Evolutionary conservation across 805 yeast genomes (phyloP).

Genomic region (Kuraishia piskuri): DNA sequence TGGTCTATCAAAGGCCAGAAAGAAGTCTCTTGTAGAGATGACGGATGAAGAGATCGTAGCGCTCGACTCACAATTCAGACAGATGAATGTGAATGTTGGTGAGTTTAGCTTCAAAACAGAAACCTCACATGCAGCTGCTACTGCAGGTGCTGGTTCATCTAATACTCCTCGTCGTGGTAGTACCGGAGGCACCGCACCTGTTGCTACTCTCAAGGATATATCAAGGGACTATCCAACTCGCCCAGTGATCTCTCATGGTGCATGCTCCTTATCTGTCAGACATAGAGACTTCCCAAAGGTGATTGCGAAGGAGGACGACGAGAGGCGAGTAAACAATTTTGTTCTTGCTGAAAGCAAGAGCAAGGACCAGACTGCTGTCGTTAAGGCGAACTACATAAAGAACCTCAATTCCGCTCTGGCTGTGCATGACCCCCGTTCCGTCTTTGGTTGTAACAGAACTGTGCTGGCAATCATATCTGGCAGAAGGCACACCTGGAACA

Average conservation of each 20-base stretch:
- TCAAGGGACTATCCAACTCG: constrained; percentile 24
- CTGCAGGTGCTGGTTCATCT: constrained; percentile 7
- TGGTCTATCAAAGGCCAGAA: constrained; percentile 6
- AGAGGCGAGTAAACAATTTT: background rate
- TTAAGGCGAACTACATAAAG: background rate
- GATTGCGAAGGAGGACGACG: background rate
- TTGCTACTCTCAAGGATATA: constrained; percentile 17
- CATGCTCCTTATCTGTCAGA: constrained; percentile 32
- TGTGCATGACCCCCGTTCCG: background rate
- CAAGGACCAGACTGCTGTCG: background rate
- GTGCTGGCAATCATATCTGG: constrained; percentile 55
- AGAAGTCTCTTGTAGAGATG: constrained; percentile 43
- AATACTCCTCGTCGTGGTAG: constrained; percentile 9
- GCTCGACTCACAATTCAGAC: constrained; percentile 41
- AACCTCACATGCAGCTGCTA: constrained; percentile 10
- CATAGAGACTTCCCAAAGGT: constrained; percentile 24
- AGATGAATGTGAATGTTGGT: constrained; percentile 30
- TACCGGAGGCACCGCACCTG: constrained; percentile 27
- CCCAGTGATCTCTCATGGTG: constrained; percentile 21
- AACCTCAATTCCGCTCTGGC: constrained; percentile 1
- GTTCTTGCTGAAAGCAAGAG: background rate
- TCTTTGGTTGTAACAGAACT: constrained; percentile 21
- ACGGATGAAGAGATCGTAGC: constrained; percentile 46
- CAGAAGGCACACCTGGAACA: constrained; percentile 64
- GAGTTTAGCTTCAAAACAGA: constrained; percentile 36